Evolutionary conservation across 352 stramenopile species (phyloP).

Genomic region (Phytophthora fragariaefolia): DNA sequence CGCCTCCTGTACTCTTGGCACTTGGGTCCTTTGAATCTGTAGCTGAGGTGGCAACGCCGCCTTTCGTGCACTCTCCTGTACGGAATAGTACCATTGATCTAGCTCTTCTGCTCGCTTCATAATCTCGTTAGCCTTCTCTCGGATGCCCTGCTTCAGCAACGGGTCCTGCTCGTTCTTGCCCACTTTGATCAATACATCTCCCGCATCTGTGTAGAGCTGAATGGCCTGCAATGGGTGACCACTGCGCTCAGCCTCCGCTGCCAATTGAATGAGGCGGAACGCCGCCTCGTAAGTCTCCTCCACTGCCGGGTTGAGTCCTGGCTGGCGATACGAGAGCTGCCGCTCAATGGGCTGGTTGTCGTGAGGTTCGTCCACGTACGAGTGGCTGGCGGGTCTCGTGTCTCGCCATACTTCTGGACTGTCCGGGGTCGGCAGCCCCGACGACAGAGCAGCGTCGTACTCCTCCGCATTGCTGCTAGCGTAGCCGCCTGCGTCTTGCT

Average conservation of each 20-base stretch:
- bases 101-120: conserved; percentile 57
- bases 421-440: background rate
- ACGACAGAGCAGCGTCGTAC: background rate
- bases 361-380: conserved; percentile 27
- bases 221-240: conserved; percentile 46
- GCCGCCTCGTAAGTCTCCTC: conserved; percentile 51
- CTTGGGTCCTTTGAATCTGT: conserved; percentile 48
- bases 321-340: conserved; percentile 22
- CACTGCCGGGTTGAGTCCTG: background rate
- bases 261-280: conserved; percentile 56
- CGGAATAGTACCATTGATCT: conserved; percentile 50
- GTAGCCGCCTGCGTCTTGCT: conserved; percentile 11
- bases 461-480: conserved; percentile 10
- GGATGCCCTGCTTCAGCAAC: conserved; percentile 49
- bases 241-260: conserved; percentile 46
- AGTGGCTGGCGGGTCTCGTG: conserved; percentile 22
- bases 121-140: conserved; percentile 52
- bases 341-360: conserved; percentile 12
- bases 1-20: conserved; percentile 49
- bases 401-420: conserved; percentile 19
- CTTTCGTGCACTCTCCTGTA: conserved; percentile 47
- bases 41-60: conserved; percentile 42
- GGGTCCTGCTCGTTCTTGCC: conserved; percentile 43
- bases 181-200: conserved; percentile 43
- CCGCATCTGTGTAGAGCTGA: conserved; percentile 51